Conservation (phyloP, 176 grass and related monocot species). For the Carex kokanica region DNA sequence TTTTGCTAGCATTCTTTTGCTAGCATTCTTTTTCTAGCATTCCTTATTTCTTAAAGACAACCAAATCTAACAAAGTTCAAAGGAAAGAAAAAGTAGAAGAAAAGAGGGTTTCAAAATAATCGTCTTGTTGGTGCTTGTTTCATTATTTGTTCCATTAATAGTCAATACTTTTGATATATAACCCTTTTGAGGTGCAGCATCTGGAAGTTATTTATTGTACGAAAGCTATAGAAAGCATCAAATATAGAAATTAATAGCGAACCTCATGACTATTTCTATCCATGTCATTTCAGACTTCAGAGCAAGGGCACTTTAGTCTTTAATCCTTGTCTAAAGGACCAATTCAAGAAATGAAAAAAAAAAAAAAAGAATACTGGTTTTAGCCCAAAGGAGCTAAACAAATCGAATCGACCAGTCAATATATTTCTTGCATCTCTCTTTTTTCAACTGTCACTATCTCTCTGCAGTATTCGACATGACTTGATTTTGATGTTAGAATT, state of each 20-base stretch:
- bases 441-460: background rate
- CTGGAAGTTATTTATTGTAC: background rate
- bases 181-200: background rate
- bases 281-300: no score
- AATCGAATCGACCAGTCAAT: constrained; percentile 5
- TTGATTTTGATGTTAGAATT: constrained; percentile 19
- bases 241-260: no score
- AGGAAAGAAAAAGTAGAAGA: background rate
- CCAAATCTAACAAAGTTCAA: background rate
- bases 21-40: no score
- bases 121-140: no score
- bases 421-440: no score
- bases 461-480: background rate
- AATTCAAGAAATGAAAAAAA: constrained; percentile 1
- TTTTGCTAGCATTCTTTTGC: no score
- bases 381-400: background rate
- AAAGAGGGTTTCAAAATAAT: no score
- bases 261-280: no score
- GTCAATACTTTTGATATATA: background rate
- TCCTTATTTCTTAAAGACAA: background rate
- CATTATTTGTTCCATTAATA: no score
- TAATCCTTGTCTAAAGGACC: background rate
- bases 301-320: background rate
- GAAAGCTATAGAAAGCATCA: constrained; percentile 1
- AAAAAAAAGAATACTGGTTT: no score